A percentile compares a stretch with the other conserved stretches of the same genome.
phyloP scores from a whole-genome alignment of 2,329 filamentous ascomycete genomes.

The Cladobotryum protrusum region DNA sequence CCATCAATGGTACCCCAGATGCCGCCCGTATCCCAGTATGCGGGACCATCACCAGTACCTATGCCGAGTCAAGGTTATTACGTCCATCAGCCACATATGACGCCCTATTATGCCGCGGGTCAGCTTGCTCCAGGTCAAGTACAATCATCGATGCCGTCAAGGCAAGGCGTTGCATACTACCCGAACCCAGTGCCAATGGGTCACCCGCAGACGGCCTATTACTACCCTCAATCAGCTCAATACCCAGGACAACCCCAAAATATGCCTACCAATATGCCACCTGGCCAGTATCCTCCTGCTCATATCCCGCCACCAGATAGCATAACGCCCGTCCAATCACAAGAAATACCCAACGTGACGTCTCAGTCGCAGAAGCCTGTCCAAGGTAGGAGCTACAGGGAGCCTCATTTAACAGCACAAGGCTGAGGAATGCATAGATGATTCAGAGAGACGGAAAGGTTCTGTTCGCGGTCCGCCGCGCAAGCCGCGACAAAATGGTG shows the following conservation, averaged over 20 bases:
- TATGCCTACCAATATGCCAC: conserved; percentile 28
- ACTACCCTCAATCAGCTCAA: conserved; percentile 36
- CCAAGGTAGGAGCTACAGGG: too few species aligned
- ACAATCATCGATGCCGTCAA: conserved; percentile 28
- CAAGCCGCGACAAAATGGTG: conserved; percentile 54
- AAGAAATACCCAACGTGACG: background rate
- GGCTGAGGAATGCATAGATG: background rate
- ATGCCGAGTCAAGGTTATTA: conserved; percentile 42
- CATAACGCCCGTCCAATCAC: conserved; percentile 16
- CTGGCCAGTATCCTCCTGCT: conserved; percentile 30
- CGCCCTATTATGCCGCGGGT: conserved; percentile 37
- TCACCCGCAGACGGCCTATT: conserved; percentile 37
- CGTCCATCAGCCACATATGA: conserved; percentile 38
- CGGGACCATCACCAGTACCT: conserved; percentile 31
- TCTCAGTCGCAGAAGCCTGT: background rate
- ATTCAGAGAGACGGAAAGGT: conserved; percentile 9
- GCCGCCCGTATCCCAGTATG: conserved; percentile 36
- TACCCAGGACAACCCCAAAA: conserved; percentile 29
- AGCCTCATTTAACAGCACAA: background rate
- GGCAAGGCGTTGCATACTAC: conserved; percentile 39
- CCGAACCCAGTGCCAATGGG: conserved; percentile 37
- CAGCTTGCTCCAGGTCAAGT: conserved; percentile 34
- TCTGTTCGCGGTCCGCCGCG: conserved; percentile 30
- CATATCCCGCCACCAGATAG: conserved; percentile 20
- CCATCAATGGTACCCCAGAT: conserved; percentile 33